Conservation (phyloP, 2,329 filamentous ascomycete genomes). For the Knufia petricola region DNA sequence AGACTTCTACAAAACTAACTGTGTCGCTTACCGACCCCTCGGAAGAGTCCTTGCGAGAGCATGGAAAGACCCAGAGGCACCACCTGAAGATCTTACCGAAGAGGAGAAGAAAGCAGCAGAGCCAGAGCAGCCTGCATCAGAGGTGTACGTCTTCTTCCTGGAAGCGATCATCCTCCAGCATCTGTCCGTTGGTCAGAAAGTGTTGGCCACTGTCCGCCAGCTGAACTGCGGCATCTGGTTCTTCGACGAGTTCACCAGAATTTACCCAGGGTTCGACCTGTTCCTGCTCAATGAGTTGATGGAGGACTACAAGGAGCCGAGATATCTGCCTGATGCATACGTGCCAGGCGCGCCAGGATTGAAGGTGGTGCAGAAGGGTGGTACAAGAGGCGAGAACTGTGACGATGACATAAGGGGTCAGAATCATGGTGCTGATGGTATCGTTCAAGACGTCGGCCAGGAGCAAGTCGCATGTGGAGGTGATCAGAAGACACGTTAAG, state of each 20-base stretch:
- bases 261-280: slow-evolving; percentile 54
- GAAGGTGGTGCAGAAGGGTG: background rate
- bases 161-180: slow-evolving; percentile 52
- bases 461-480: too few species aligned
- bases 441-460: background rate
- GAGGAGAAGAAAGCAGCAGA: slow-evolving; percentile 23
- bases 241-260: slow-evolving; percentile 48
- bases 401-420: background rate
- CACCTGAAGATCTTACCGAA: slow-evolving; percentile 30
- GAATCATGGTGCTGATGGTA: background rate
- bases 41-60: slow-evolving; percentile 45
- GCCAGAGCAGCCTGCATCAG: slow-evolving; percentile 28
- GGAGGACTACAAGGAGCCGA: slow-evolving; percentile 53
- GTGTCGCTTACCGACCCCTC: slow-evolving; percentile 39
- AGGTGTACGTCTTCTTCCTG: slow-evolving; percentile 51
- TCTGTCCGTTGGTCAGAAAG: slow-evolving; percentile 56
- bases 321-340: slow-evolving; percentile 1
- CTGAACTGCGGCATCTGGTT: slow-evolving; percentile 54
- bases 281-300: slow-evolving; percentile 62
- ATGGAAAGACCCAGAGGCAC: slow-evolving; percentile 38
- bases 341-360: background rate
- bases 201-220: slow-evolving; percentile 47
- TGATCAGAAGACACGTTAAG: too few species aligned
- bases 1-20: slow-evolving; percentile 39
- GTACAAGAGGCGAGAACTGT: background rate